phyloP scores from a whole-genome alignment of 352 stramenopile species.

The Pythium rhizo-oryzae region DNA sequence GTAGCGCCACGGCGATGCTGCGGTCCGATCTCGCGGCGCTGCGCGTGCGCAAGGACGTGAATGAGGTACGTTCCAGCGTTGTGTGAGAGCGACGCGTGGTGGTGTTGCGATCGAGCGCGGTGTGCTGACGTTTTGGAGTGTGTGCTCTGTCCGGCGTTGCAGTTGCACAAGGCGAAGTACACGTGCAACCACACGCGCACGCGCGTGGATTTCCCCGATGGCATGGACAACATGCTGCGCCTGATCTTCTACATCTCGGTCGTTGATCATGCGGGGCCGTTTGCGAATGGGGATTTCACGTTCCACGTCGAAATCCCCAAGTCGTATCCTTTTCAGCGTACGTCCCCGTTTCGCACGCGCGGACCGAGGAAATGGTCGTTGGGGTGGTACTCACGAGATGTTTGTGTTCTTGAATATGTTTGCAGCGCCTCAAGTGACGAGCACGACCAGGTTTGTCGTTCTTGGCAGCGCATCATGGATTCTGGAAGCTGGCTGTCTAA shows the following conservation, averaged over 20 bases:
- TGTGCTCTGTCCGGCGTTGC: conserved; percentile 12
- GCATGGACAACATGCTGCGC: conserved; percentile 76
- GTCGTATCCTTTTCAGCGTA: conserved; percentile 87
- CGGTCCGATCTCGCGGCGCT: conserved; percentile 78
- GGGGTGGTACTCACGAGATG: not conserved
- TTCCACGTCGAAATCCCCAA: conserved; percentile 89
- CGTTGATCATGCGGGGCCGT: conserved; percentile 68
- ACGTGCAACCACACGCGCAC: conserved; percentile 77
- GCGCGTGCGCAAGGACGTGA: conserved; percentile 85
- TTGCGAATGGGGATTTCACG: conserved; percentile 83
- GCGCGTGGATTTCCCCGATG: conserved; percentile 84
- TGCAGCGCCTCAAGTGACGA: conserved; percentile 72
- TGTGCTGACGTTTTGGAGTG: not conserved
- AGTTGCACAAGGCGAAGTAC: conserved; percentile 84
- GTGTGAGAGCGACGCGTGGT: not conserved
- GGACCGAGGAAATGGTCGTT: not conserved
- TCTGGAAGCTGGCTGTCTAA: not conserved
- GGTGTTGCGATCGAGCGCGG: not conserved
- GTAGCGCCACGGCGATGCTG: conserved; percentile 32
- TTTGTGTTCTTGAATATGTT: not conserved
- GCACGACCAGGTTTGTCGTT: conserved; percentile 55
- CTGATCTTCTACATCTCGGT: conserved; percentile 86
- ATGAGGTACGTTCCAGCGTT: conserved; percentile 49
- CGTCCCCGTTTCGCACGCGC: conserved; percentile 9
- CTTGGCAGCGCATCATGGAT: not conserved